Conservation (phyloP, 2,329 filamentous ascomycete species). For the Alternaria angustiovoidea region DNA sequence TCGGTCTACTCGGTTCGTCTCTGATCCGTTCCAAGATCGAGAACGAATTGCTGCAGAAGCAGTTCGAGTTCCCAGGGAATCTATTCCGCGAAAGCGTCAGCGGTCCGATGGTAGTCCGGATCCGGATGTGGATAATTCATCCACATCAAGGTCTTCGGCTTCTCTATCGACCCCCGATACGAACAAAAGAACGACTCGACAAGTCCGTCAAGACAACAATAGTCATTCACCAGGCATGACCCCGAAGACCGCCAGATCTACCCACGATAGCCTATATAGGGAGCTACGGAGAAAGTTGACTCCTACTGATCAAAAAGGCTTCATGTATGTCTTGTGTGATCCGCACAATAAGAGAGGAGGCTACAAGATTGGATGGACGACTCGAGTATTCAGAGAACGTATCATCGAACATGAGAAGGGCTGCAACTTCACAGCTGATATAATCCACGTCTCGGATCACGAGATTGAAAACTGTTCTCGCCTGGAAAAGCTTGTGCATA, state of each 20-base stretch:
- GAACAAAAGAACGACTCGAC: background rate
- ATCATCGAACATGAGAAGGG: constrained; percentile 5
- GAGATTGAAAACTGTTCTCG: constrained; percentile 4
- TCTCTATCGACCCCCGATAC: background rate
- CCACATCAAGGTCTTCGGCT: background rate
- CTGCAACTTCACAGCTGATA: constrained; percentile 2
- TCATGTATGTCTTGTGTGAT: constrained; percentile 17
- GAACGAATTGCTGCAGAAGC: background rate
- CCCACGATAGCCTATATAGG: constrained; percentile 4
- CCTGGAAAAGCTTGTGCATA: constrained; percentile 12
- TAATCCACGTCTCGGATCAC: background rate
- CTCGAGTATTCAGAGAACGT: background rate
- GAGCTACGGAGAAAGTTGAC: background rate
- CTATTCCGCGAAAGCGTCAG: background rate
- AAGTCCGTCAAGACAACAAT: background rate
- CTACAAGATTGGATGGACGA: constrained; percentile 22
- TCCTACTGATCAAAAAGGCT: constrained; percentile 1
- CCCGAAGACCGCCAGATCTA: background rate
- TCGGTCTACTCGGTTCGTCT: background rate
- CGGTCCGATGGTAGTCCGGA: background rate
- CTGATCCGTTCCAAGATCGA: background rate
- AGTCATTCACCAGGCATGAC: background rate
- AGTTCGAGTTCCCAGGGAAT: background rate
- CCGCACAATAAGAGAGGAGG: background rate
- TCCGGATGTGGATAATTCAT: background rate